Evolutionary conservation across 108 stramenopile species (phyloP).

Genomic region (Epithemia pelagica): DNA sequence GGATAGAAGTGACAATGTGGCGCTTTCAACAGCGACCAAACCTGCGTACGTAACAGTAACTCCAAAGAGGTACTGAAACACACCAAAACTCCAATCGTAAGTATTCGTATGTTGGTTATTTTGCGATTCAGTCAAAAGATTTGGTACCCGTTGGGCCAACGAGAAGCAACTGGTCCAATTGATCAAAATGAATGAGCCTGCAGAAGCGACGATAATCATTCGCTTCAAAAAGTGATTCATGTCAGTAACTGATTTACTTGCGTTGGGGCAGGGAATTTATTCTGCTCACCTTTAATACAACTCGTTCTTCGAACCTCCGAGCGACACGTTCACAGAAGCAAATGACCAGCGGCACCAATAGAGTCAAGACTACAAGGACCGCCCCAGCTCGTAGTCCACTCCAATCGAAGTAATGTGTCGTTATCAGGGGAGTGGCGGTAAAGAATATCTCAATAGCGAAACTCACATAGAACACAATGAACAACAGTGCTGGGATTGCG

Average conservation of each 20-base stretch:
- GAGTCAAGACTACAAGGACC: conserved; percentile 39
- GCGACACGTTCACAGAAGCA: conserved; percentile 53
- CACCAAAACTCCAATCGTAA: conserved; percentile 69
- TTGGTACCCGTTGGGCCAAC: conserved; percentile 21
- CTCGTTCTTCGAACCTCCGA: conserved; percentile 54
- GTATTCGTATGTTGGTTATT: conserved; percentile 17
- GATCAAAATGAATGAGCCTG: conserved; percentile 46
- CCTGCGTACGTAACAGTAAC: conserved; percentile 49
- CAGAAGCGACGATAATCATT: conserved; percentile 28
- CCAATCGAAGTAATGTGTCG: conserved; percentile 65
- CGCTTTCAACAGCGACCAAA: conserved; percentile 51
- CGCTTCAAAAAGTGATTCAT: conserved; percentile 22
- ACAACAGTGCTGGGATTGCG: conserved; percentile 59
- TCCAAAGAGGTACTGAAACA: conserved; percentile 55
- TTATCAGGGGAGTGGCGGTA: conserved; percentile 60
- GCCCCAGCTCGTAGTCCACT: conserved; percentile 45
- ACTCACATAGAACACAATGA: conserved; percentile 48
- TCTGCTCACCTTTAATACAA: conserved; percentile 43
- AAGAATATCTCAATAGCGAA: conserved; percentile 61
- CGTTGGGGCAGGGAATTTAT: background rate
- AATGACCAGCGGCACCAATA: conserved; percentile 50
- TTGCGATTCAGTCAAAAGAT: conserved; percentile 22
- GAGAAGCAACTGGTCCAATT: conserved; percentile 41
- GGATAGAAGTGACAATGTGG: conserved; percentile 58
- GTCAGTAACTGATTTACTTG: background rate